Evolutionary conservation across 2,329 filamentous ascomycete species (phyloP), one percentile per base, ranked within the genome.

Genomic region (Hawksworthiomyces lignivorus): DNA sequence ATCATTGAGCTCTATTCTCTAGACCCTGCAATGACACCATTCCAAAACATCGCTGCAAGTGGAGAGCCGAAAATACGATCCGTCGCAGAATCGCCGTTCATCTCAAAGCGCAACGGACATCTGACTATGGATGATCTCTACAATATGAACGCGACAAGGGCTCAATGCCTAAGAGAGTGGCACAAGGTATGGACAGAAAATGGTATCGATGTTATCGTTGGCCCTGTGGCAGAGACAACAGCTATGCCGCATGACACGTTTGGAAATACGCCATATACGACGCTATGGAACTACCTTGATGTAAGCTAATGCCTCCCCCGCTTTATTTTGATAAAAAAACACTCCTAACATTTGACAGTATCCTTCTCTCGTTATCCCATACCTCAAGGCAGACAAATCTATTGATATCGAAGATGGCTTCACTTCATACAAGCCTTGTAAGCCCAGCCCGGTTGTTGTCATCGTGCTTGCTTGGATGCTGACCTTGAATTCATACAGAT

Each of bases 171-270:
- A 17, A 19, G 15, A 5, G 29, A 18, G n/a, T 39, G 37, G 37
- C 29, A 32, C 29, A 32, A 26, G 29, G 12, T 33, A 3, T 39
- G 29, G 21, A 19, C 15, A 6, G 12, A 18, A 10, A 32, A 18
- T n/a, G 37, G 21, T 4, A 26, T 39, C 10, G 37, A 39, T 14
- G 29, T 39, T 7, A 17, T 39, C 15, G 20, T 39, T 7, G 37
- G 29, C 20, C 37, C 37, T 10, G 29, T 26, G 11, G 10, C n/a
- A 6, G 29, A 39, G 37, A 39, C 29, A 15, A 39, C 37, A 17
- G 37, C 37, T 6, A 32, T 39, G 37, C 37, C 37, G 10, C 37
- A 39, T 12, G 37, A 39, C 21, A 39, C 37, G 7, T 39, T 33
- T 26, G 37, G 29, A 18, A 32, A 33, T 21, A 33, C 29, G 10